phyloP scores from a whole-genome alignment of 2,329 filamentous ascomycete species.

The Colletotrichum trifolii region DNA sequence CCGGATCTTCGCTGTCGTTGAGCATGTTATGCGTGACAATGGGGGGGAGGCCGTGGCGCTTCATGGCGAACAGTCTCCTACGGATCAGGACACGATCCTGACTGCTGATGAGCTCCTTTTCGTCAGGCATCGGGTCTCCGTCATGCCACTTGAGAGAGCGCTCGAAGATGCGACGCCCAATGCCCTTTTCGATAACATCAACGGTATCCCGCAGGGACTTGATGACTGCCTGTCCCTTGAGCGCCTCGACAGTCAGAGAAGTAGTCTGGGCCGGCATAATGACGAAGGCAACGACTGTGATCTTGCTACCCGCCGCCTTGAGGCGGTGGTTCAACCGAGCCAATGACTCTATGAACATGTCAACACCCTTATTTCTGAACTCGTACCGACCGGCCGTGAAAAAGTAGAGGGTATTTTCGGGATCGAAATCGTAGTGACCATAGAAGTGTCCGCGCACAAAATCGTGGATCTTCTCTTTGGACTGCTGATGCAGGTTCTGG shows the following conservation, averaged over 20 bases:
- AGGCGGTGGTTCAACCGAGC: slow-evolving; percentile 94
- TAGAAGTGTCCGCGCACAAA: slow-evolving; percentile 99
- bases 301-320: slow-evolving; percentile 86
- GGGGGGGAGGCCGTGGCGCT: slow-evolving; percentile 87
- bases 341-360: slow-evolving; percentile 99
- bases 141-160: slow-evolving; percentile 95
- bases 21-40: slow-evolving; percentile 99
- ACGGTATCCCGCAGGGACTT: slow-evolving; percentile 95
- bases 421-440: slow-evolving; percentile 96
- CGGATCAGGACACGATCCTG: slow-evolving; percentile 94
- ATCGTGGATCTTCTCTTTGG: slow-evolving; percentile 98
- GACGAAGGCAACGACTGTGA: slow-evolving; percentile 95
- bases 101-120: slow-evolving; percentile 93
- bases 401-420: slow-evolving; percentile 96
- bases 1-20: slow-evolving; percentile 92
- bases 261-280: slow-evolving; percentile 99
- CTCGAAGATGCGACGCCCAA: slow-evolving; percentile 94
- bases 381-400: slow-evolving; percentile 98
- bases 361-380: slow-evolving; percentile 97
- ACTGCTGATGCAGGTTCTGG: slow-evolving; percentile 95
- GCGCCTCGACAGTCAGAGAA: slow-evolving; percentile 91
- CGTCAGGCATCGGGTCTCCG: slow-evolving; percentile 90
- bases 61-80: slow-evolving; percentile 95
- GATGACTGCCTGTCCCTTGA: slow-evolving; percentile 97
- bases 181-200: slow-evolving; percentile 90